These are phyloP conservation scores for Globisporangium mamillatum DNA, from an alignment of 352 stramenopile genomes.

Conservation along the genomic window DNA sequence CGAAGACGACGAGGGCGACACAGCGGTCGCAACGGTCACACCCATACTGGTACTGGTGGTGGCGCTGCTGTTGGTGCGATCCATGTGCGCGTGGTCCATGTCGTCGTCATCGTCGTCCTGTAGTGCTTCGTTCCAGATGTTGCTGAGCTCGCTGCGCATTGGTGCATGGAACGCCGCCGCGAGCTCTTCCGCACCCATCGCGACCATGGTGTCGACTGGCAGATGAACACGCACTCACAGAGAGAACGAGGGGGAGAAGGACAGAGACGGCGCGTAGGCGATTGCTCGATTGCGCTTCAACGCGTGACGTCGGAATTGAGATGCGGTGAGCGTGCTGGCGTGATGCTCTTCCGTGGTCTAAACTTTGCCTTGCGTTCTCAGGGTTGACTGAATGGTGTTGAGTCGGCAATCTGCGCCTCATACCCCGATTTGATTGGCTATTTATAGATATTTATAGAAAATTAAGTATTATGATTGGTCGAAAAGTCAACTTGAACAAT, in stretches of 20 bases:
- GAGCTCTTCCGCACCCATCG: slow-evolving; percentile 12
- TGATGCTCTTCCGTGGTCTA: background rate
- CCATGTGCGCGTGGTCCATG: slow-evolving; percentile 6
- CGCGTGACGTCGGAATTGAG: slow-evolving; percentile 5
- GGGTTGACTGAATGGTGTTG: slow-evolving; percentile 11
- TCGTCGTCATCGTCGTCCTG: slow-evolving; percentile 8
- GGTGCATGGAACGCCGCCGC: slow-evolving; percentile 19
- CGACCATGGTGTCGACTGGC: background rate
- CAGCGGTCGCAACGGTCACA: background rate
- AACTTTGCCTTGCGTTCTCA: slow-evolving; percentile 11
- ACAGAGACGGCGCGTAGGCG: background rate
- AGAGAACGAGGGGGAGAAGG: background rate
- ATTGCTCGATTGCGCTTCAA: background rate
- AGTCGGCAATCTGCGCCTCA: background rate
- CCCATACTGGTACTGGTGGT: background rate
- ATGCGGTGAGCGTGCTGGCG: background rate
- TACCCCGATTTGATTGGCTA: background rate
- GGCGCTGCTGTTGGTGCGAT: background rate
- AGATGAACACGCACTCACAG: background rate
- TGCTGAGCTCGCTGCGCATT: slow-evolving; percentile 13
- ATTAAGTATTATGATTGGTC: background rate
- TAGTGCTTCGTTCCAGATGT: slow-evolving; percentile 16
- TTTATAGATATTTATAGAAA: background rate
- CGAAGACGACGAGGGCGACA: slow-evolving; percentile 6
- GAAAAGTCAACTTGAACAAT: slow-evolving; percentile 4